These are phyloP conservation scores for Candida succiphila DNA, from an alignment of 805 yeast species.

Conservation along the genomic window DNA sequence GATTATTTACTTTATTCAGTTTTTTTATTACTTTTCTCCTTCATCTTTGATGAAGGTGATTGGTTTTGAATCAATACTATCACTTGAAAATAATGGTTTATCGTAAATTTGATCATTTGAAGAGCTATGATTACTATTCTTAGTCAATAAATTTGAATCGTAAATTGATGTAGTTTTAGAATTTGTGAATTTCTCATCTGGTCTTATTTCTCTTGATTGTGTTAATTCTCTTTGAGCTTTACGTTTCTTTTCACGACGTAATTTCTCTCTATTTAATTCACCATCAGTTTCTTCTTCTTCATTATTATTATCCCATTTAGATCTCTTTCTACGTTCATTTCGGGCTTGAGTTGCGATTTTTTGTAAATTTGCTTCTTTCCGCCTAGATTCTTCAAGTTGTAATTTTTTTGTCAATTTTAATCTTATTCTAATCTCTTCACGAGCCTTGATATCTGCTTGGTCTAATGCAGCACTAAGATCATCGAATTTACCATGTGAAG, in stretches of 20 bases:
- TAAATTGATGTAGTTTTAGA: constrained; percentile 22
- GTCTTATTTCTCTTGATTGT: constrained; percentile 44
- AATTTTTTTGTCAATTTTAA: constrained; percentile 36
- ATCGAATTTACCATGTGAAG: no score
- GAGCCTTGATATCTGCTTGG: constrained; percentile 51
- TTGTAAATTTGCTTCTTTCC: constrained; percentile 41
- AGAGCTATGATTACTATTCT: constrained; percentile 25
- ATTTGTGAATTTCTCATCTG: constrained; percentile 42
- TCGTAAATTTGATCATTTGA: constrained; percentile 47
- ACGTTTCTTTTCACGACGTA: constrained; percentile 32
- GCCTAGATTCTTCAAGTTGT: constrained; percentile 38
- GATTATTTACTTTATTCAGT: no score
- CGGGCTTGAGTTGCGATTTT: constrained; percentile 40
- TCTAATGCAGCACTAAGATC: constrained; percentile 64
- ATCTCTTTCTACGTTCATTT: constrained; percentile 18
- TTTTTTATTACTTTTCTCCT: neutral
- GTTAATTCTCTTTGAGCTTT: constrained; percentile 40
- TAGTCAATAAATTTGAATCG: constrained; percentile 49
- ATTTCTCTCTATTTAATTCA: constrained; percentile 25
- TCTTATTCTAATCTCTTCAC: constrained; percentile 44
- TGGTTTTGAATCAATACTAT: no score
- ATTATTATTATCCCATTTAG: constrained; percentile 8
- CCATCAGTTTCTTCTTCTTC: constrained; percentile 10
- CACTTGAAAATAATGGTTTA: constrained; percentile 43
- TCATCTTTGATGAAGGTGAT: no score